Evolutionary conservation across 768 basidiomycete species (phyloP), one percentile per base, ranked within the genome.

Genomic region (Kwoniella pini): DNA sequence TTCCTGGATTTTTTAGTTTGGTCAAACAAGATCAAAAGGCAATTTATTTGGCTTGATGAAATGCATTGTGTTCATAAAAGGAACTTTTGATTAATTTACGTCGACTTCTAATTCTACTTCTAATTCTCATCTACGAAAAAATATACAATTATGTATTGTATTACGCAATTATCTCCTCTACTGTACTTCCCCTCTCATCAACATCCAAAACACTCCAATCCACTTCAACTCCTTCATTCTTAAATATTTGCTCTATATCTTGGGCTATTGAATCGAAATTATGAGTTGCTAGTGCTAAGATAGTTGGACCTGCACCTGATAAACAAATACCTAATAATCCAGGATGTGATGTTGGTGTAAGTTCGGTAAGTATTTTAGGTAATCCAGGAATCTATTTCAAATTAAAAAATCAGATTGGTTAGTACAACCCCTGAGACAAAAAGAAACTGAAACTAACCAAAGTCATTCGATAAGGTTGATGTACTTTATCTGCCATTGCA

Each of bases 401-500:
- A 31, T 39, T 10, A 6, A 51, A 33, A 26, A 33, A 21, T 22
- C n/a, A n/a, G n/a, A n/a, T n/a, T n/a, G n/a, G n/a, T n/a, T n/a
- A n/a, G n/a, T n/a, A n/a, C n/a, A n/a, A n/a, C n/a, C n/a, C n/a
- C n/a, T n/a, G n/a, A n/a, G n/a, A n/a, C n/a, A n/a, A n/a, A n/a
- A n/a, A 42, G 7, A 19, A 42, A 19, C 9, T 42, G 40, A 19
- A 19, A 59, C 88, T 39, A 75, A 93, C 93, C 58, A 99, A 82
- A 26, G 82, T 78, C 79, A 88, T 91, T 28, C 96, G 87, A 77
- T 97, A 98, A 0, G 96, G 96, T 76, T 99, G 96, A 77, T 99
- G 96, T 13, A 99, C 84, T 53, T 90, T 86, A 80, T 99, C 96
- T 74, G 97, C 95, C 96, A 98, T 98, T 1, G 95, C 95, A 76